Percentiles rank a stretch among this genome's conserved stretches.
Conservation (phyloP, 352 stramenopile genomes). For the Plasmopara muralis region DNA sequence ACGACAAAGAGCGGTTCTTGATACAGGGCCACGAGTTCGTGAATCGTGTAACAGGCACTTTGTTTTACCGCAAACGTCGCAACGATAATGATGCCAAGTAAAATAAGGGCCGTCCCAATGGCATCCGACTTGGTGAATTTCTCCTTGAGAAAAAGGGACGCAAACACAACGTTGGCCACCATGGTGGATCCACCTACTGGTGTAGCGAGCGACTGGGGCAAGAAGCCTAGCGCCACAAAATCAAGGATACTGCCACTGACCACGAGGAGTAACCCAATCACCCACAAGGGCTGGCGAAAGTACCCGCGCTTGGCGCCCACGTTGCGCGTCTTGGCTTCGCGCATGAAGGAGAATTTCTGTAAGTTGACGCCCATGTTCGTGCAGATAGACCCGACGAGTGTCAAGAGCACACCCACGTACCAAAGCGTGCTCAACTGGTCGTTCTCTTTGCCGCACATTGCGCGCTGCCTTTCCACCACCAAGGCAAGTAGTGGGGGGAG, state of each 20-base stretch:
- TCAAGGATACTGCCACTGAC: constrained; percentile 64
- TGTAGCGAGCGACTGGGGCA: constrained; percentile 73
- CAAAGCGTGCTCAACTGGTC: constrained; percentile 29
- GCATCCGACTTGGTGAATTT: constrained; percentile 61
- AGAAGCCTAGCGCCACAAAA: constrained; percentile 72
- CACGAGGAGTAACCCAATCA: constrained; percentile 67
- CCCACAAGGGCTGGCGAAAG: constrained; percentile 66
- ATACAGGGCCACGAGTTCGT: constrained; percentile 68
- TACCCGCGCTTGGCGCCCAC: constrained; percentile 64
- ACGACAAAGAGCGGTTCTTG: constrained; percentile 49
- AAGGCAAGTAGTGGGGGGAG: too few species aligned
- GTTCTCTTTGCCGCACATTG: constrained; percentile 19
- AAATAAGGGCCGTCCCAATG: constrained; percentile 57
- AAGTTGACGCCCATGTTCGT: constrained; percentile 85
- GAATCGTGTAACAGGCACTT: constrained; percentile 67
- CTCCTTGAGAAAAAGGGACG: constrained; percentile 71
- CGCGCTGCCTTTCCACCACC: not conserved
- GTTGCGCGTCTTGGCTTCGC: constrained; percentile 52
- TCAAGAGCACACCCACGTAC: constrained; percentile 76
- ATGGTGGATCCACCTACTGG: constrained; percentile 76
- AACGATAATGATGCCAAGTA: constrained; percentile 71
- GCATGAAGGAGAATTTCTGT: constrained; percentile 88
- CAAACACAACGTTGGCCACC: constrained; percentile 80
- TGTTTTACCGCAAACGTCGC: constrained; percentile 73
- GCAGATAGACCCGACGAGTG: constrained; percentile 57